These are phyloP conservation scores for Drechslera avenae DNA, from an alignment of 2,329 filamentous ascomycete species.

Conservation along the genomic window DNA sequence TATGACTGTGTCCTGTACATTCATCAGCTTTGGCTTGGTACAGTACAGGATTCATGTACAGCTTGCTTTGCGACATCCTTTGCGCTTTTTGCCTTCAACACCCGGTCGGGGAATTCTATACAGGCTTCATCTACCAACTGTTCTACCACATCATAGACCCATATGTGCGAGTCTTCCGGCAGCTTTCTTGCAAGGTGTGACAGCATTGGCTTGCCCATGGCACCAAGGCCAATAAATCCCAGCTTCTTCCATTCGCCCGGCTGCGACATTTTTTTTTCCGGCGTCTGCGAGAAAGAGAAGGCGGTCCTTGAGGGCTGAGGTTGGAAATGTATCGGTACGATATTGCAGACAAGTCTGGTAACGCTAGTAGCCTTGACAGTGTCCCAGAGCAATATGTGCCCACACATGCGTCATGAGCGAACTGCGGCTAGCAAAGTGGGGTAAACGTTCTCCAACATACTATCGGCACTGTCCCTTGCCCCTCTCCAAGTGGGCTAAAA, in stretches of 20 bases:
- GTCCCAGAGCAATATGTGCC: not conserved
- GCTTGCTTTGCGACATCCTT: conserved; percentile 58
- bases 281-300: not conserved
- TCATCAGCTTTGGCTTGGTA: conserved; percentile 1
- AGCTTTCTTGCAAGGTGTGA: conserved; percentile 57
- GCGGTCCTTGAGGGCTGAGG: not conserved
- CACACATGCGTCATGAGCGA: conserved; percentile 1
- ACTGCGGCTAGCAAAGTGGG: conserved; percentile 12
- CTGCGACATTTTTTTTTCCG: conserved; percentile 34
- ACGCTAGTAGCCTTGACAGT: not conserved
- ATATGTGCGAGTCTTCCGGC: conserved; percentile 50
- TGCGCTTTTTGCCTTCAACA: conserved; percentile 50
- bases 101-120: conserved; percentile 46
- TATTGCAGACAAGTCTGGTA: not conserved
- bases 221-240: conserved; percentile 61
- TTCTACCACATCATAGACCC: conserved; percentile 57
- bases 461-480: not conserved
- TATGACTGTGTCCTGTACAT: conserved; percentile 54
- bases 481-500: not conserved
- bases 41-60: conserved; percentile 39
- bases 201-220: conserved; percentile 62
- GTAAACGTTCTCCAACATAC: conserved; percentile 14
- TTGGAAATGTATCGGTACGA: too few relatives aligned
- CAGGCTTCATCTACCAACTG: conserved; percentile 52
- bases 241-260: conserved; percentile 36